Conservation (phyloP, 352 stramenopile species). For the Pilasporangium apinafurcum region DNA sequence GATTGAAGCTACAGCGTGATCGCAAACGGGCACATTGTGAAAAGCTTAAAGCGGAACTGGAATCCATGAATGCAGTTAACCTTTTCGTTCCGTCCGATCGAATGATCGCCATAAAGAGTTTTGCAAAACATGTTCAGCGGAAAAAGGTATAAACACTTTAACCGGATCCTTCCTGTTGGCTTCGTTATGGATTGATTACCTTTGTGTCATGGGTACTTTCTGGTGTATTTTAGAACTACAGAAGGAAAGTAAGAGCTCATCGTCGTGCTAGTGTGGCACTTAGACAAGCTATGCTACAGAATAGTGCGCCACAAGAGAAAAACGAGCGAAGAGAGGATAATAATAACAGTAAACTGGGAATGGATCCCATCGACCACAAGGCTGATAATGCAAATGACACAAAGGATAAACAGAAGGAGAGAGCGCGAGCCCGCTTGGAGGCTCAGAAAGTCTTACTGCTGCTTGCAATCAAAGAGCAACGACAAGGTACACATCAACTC, state of each 20-base stretch:
- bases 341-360: background rate
- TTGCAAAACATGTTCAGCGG: conserved; percentile 16
- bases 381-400: background rate
- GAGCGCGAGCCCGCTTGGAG: background rate
- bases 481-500: conserved; percentile 8
- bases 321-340: background rate
- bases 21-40: conserved; percentile 11
- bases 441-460: conserved; percentile 15
- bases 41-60: conserved; percentile 10
- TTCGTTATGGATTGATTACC: background rate
- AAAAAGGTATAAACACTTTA: conserved; percentile 13
- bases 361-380: background rate
- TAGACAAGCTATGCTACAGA: background rate
- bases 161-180: background rate
- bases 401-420: background rate
- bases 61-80: conserved; percentile 6
- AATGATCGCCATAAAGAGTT: conserved; percentile 4
- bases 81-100: conserved; percentile 5
- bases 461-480: conserved; percentile 8
- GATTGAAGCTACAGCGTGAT: conserved; percentile 18
- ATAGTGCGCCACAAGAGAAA: background rate
- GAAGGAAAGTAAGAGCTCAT: conserved; percentile 6
- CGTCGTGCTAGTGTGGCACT: conserved; percentile 3
- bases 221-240: background rate
- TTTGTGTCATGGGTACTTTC: background rate